Conservation (phyloP, 192 early-diverging fungal species). For the Backusella liffmaniae region DNA sequence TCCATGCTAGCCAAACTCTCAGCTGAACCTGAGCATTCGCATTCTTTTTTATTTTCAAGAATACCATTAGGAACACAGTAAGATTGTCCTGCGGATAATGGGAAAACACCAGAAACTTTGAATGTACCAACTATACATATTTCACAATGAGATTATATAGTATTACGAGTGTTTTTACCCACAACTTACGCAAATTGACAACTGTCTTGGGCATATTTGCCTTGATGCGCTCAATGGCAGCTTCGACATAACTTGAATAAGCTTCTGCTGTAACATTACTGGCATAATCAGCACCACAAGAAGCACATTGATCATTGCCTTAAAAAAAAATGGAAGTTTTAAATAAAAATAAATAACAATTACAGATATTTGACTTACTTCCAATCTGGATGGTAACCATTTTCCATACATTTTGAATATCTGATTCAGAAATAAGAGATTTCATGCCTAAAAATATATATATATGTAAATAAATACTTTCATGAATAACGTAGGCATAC, state of each 20-base stretch:
- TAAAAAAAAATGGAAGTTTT: not conserved
- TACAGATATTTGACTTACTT: not conserved
- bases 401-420: constrained; percentile 11
- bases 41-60: not conserved
- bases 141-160: not conserved
- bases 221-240: constrained; percentile 19
- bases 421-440: not conserved
- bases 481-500: not conserved
- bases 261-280: not conserved
- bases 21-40: not conserved
- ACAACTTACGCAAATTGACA: constrained; percentile 23
- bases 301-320: constrained; percentile 29
- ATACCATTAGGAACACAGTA: constrained; percentile 13
- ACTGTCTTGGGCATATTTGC: constrained; percentile 9
- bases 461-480: not conserved
- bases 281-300: not conserved
- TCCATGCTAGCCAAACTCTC: not conserved
- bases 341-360: not conserved
- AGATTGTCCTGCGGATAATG: not conserved
- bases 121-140: not conserved
- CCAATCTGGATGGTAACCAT: constrained; percentile 23
- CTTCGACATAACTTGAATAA: constrained; percentile 15
- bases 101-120: constrained; percentile 1
- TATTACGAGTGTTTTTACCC: not conserved
- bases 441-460: not conserved